Conservation (phyloP, 208 protist species). For the Leishmania lainsoni region DNA sequence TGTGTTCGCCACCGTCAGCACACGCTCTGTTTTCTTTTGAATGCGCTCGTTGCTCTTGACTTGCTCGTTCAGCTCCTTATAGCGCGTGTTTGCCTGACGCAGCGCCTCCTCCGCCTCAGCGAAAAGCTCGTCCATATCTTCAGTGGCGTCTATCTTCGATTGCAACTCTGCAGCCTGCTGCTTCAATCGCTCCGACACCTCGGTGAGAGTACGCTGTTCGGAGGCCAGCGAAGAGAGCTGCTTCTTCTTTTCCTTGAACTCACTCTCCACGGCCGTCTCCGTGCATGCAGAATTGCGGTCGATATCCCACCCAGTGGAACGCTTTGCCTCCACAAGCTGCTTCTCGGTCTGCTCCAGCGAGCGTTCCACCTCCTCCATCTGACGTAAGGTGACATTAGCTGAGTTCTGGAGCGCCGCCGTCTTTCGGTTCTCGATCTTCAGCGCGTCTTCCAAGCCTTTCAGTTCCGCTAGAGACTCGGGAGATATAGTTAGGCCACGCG, state of each 20-base stretch:
- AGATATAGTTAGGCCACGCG: slow-evolving; percentile 58
- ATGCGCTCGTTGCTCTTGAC: slow-evolving; percentile 74
- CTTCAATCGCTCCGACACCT: slow-evolving; percentile 50
- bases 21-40: slow-evolving; percentile 81
- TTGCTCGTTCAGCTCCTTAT: slow-evolving; percentile 52
- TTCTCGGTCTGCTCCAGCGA: slow-evolving; percentile 47
- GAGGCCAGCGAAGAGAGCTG: slow-evolving; percentile 36
- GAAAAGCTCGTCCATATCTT: slow-evolving; percentile 50
- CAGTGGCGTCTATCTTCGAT: slow-evolving; percentile 40
- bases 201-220: slow-evolving; percentile 34
- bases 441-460: slow-evolving; percentile 60
- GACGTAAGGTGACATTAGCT: slow-evolving; percentile 43
- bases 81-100: slow-evolving; percentile 36
- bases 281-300: slow-evolving; percentile 26
- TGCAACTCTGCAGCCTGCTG: slow-evolving; percentile 54
- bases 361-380: slow-evolving; percentile 70
- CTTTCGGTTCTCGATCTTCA: slow-evolving; percentile 70
- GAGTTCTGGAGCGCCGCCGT: slow-evolving; percentile 60
- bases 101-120: slow-evolving; percentile 55
- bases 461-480: slow-evolving; percentile 64
- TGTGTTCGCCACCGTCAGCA: slow-evolving; percentile 42
- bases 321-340: slow-evolving; percentile 57
- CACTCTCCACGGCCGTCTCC: slow-evolving; percentile 41
- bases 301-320: slow-evolving; percentile 57
- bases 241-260: slow-evolving; percentile 44